These are phyloP conservation scores for Ananas comosus DNA, from an alignment of 176 grass and related monocot genomes.

Conservation along the genomic window DNA sequence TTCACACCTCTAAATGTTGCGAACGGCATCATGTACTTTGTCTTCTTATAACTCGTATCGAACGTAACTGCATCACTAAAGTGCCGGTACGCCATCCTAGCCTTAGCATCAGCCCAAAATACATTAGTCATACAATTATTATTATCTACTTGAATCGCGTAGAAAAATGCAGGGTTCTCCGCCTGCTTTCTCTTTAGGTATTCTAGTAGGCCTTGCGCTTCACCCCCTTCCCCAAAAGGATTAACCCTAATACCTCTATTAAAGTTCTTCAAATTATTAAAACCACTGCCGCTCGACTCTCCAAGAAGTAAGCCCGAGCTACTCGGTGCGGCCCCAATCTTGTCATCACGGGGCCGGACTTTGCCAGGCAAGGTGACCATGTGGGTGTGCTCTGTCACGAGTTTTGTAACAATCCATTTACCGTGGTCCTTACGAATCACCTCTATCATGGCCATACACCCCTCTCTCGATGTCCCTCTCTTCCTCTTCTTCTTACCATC, in stretches of 20 bases:
- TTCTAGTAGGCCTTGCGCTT: conserved; percentile 35
- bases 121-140: conserved; percentile 48
- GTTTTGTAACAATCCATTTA: conserved; percentile 51
- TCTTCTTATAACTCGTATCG: conserved; percentile 60
- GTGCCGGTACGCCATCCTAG: conserved; percentile 33
- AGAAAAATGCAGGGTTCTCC: conserved; percentile 41
- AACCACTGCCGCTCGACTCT: conserved; percentile 2
- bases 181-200: conserved; percentile 48
- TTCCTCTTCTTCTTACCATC: conserved; percentile 47
- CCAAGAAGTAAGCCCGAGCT: conserved; percentile 2
- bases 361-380: conserved; percentile 17
- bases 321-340: not conserved
- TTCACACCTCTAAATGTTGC: conserved; percentile 46
- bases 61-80: conserved; percentile 51
- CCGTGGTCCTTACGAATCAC: conserved; percentile 41
- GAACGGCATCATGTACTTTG: conserved; percentile 64
- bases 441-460: conserved; percentile 60
- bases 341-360: not conserved
- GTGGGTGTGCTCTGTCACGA: conserved; percentile 42
- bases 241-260: conserved; percentile 35
- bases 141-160: conserved; percentile 45
- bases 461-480: conserved; percentile 39
- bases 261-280: conserved; percentile 16
- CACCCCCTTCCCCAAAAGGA: conserved; percentile 31
- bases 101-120: conserved; percentile 48